Base-by-base conservation (phyloP, 371 early-diverging fungal genomes). In the Rhizomucor pusillus region DNA sequence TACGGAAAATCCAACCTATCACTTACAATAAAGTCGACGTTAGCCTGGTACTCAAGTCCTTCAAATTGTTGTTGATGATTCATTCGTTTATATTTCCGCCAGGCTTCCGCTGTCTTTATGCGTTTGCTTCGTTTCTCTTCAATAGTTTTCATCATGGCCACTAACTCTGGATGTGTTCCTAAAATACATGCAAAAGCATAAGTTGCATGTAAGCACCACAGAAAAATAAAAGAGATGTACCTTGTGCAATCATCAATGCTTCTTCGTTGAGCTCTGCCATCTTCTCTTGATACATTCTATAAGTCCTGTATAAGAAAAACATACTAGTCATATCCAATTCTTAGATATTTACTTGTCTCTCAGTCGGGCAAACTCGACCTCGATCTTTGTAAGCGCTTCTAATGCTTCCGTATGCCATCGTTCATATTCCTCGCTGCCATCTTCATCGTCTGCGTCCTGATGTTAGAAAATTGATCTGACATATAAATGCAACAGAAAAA, bases 281-380 rank as follows among this genome's bases (percentile, higher is more conserved):
- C 25, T 77, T 79, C 52, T 84, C 84, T 53, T 80, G 73, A 29
- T 81, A 84, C 78, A 84, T 80, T 60, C 82, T 84, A 65, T 11
- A 3, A 3, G 22, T 20, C 23, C 7, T 24, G 44, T 1, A 37
- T 16, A 9, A 29, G n/a, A 4, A 50, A 23, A 52, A 9, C 25
- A 5, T 50, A 14, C 18, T 43, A 44, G 10, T 25, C 39, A 4
- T 25, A 24, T 24, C 44, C 11, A 13, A 16, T 25, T 44, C 18
- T 13, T 41, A 35, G 35, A 16, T 4, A 57, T 73, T 24, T 73
- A 78, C 79, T 73, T 78, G 52, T 78, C 79, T 18, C 79, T 54
- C 49, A 78, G 57, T 25, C 62, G 56, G 9, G 79, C 79, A 64
- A 78, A 78, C 43, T 78, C 75, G 20, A 73, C 63, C 52, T 78